phyloP scores from a whole-genome alignment of 306 rosid genomes.

The Arachis stenosperma region DNA sequence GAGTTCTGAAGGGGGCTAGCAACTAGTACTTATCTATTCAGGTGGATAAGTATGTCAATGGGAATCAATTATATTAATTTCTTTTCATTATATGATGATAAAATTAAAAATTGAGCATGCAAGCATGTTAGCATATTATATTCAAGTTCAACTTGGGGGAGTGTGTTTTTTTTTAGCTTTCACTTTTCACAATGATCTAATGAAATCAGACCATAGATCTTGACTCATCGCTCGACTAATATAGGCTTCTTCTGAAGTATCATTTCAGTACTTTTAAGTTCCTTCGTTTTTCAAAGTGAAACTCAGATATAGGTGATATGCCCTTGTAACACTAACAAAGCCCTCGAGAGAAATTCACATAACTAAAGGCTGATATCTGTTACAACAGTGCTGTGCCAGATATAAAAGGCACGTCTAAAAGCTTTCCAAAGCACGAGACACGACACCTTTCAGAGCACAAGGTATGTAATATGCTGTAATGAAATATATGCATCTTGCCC shows the following conservation, averaged over 20 bases:
- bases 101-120: background rate
- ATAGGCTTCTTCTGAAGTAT: background rate
- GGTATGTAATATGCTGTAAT: constrained; percentile 48
- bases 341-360: constrained; percentile 7
- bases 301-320: constrained; percentile 3
- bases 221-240: background rate
- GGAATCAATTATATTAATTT: background rate
- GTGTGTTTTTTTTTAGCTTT: background rate
- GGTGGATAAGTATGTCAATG: background rate
- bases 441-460: constrained; percentile 95
- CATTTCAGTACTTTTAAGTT: constrained; percentile 22
- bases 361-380: constrained; percentile 37
- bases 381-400: constrained; percentile 63
- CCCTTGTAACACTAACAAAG: background rate
- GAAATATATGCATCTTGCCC: background rate
- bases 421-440: constrained; percentile 86
- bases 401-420: constrained; percentile 69
- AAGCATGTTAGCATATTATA: background rate
- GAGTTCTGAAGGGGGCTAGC: background rate
- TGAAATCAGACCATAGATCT: constrained; percentile 1
- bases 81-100: constrained; percentile 9
- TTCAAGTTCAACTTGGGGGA: constrained; percentile 12
- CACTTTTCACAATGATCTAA: background rate
- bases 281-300: constrained; percentile 27
- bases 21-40: background rate